Evolutionary conservation across 169 alveolate genomes (phyloP).

Genomic region (Sarcocystis neurona): DNA sequence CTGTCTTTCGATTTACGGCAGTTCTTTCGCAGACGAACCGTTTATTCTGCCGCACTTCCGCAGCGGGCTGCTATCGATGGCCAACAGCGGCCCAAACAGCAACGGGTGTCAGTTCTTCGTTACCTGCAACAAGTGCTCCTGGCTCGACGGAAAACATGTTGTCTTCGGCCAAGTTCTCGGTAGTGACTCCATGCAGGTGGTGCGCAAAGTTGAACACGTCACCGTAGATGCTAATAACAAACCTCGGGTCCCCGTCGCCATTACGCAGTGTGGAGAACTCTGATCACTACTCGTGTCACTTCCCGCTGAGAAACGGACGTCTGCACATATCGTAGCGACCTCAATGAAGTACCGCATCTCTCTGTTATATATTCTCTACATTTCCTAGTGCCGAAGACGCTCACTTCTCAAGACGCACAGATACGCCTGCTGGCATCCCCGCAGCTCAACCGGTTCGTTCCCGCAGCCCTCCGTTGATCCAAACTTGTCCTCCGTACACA

Average conservation of each 20-base stretch:
- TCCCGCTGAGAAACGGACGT: too few relatives aligned
- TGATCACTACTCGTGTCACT: not conserved
- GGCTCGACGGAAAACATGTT: conserved; percentile 95
- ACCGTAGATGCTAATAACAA: conserved; percentile 49
- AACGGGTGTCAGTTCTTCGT: conserved; percentile 96
- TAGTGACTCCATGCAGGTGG: conserved; percentile 66
- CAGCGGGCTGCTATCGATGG: conserved; percentile 95
- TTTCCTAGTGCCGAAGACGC: too few relatives aligned
- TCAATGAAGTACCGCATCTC: too few relatives aligned
- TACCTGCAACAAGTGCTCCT: conserved; percentile 92
- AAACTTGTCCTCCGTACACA: not conserved
- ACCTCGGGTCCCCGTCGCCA: conserved; percentile 53
- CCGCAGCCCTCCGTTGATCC: too few relatives aligned
- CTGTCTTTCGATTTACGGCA: conserved; percentile 94
- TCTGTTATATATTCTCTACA: too few relatives aligned
- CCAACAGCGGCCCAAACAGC: conserved; percentile 78
- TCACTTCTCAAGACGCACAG: too few relatives aligned
- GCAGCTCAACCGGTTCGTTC: too few relatives aligned
- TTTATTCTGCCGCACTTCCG: conserved; percentile 89
- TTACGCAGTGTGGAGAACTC: conserved; percentile 66
- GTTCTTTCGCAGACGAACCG: conserved; percentile 92
- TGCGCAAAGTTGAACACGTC: conserved; percentile 64
- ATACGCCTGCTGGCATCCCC: too few relatives aligned
- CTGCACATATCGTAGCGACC: too few relatives aligned
- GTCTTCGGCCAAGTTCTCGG: conserved; percentile 74